Conservation (phyloP, 2,329 filamentous ascomycete species). For the Colletotrichum eremochloae region DNA sequence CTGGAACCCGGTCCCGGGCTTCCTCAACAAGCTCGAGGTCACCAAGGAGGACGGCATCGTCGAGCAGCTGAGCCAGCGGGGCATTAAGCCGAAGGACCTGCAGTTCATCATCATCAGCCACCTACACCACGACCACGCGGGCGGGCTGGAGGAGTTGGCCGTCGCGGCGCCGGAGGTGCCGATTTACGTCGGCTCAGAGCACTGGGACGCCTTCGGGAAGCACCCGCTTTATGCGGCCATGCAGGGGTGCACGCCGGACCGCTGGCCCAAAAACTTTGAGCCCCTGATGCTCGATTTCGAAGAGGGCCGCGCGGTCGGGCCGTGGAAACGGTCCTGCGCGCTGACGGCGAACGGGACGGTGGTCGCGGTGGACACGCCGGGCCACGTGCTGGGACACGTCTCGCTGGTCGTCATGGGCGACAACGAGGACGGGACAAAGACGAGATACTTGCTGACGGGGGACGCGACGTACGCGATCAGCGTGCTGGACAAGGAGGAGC, state of each 20-base stretch:
- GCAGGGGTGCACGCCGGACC: constrained; percentile 48
- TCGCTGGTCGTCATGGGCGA: constrained; percentile 45
- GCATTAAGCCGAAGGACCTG: constrained; percentile 44
- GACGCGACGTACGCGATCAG: constrained; percentile 51
- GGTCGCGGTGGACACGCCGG: constrained; percentile 51
- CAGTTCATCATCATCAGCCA: constrained; percentile 49
- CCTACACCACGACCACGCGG: constrained; percentile 49
- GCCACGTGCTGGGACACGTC: constrained; percentile 52
- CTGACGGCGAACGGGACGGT: constrained; percentile 49
- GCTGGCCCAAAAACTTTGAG: constrained; percentile 50
- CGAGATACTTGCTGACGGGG: constrained; percentile 48
- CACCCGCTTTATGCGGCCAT: constrained; percentile 46
- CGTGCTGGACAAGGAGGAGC: constrained; percentile 49
- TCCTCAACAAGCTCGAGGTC: constrained; percentile 37
- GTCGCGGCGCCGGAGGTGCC: constrained; percentile 46
- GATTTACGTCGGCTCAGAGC: constrained; percentile 45
- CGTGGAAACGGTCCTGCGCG: constrained; percentile 47
- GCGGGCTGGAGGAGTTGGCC: constrained; percentile 45
- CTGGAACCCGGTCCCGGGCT: constrained; percentile 41
- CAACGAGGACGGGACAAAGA: constrained; percentile 37
- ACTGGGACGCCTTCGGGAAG: constrained; percentile 50
- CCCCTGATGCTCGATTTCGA: constrained; percentile 48
- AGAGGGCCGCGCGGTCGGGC: constrained; percentile 46
- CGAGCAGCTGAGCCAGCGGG: constrained; percentile 40
- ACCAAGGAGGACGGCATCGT: constrained; percentile 43